These are phyloP conservation scores for Stachybotrys elegans DNA, from an alignment of 2,329 filamentous ascomycete genomes.

Conservation along the genomic window DNA sequence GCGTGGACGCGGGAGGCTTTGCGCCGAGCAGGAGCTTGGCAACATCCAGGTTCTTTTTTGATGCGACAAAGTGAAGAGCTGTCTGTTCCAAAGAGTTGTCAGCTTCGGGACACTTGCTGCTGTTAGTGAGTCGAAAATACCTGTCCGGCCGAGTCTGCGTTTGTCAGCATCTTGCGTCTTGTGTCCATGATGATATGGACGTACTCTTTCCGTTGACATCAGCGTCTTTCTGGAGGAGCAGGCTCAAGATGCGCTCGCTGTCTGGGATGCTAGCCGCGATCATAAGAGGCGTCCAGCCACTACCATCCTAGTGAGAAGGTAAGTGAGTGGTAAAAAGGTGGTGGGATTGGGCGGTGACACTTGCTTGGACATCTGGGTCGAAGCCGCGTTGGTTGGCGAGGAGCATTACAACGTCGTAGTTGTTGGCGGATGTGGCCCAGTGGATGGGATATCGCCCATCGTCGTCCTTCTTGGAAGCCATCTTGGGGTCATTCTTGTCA, in stretches of 20 bases:
- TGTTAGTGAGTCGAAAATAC: constrained; percentile 23
- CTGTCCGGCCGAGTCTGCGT: constrained; percentile 66
- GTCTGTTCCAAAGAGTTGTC: constrained; percentile 53
- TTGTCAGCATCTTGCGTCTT: no score
- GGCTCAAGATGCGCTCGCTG: constrained; percentile 60
- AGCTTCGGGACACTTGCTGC: neutral
- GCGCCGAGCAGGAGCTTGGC: constrained; percentile 71
- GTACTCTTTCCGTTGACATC: constrained; percentile 71
- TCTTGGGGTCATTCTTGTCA: constrained; percentile 68
- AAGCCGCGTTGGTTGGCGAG: constrained; percentile 68
- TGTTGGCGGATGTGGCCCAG: constrained; percentile 88
- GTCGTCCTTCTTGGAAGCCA: constrained; percentile 67
- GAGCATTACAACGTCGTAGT: constrained; percentile 66
- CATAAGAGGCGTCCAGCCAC: constrained; percentile 81
- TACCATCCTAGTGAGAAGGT: constrained; percentile 53
- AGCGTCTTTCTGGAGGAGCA: constrained; percentile 65
- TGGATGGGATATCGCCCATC: constrained; percentile 89
- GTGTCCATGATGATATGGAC: no score
- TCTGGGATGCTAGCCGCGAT: constrained; percentile 73
- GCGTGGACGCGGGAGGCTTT: constrained; percentile 65
- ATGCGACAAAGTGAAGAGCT: constrained; percentile 84
- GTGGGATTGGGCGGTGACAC: neutral
- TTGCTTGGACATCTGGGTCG: constrained; percentile 75
- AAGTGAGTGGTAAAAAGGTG: neutral
- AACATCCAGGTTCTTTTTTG: constrained; percentile 80